phyloP scores from a whole-genome alignment of 1,284 basidiomycete genomes.

The Sporisorium scitamineum region DNA sequence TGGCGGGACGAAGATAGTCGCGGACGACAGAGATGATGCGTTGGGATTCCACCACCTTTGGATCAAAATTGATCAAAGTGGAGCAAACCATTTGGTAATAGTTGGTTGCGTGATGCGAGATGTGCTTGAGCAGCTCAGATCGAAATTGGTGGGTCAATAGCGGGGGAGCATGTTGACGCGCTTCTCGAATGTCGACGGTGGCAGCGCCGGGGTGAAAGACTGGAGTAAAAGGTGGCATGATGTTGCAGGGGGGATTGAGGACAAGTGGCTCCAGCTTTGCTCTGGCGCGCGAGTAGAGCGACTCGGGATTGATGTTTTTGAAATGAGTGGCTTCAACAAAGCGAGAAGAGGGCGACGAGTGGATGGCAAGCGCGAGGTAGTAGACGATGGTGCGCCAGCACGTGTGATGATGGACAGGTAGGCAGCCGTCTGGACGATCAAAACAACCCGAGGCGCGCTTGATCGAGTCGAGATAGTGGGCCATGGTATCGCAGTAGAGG shows the following conservation, averaged over 20 bases:
- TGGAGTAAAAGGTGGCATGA: background rate
- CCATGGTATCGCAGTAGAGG: slow-evolving; percentile 5
- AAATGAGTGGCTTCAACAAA: background rate
- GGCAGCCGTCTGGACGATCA: background rate
- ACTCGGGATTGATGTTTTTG: background rate
- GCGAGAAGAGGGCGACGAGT: background rate
- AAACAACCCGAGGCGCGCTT: background rate
- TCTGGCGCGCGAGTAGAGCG: background rate
- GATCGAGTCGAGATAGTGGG: background rate
- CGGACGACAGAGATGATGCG: background rate
- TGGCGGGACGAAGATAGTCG: background rate
- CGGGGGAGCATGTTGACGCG: background rate
- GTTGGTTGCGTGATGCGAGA: background rate
- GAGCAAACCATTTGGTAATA: background rate
- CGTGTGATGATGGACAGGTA: background rate
- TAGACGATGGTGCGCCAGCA: background rate
- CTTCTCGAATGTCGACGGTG: background rate
- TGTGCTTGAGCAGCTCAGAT: background rate
- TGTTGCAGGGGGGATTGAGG: background rate
- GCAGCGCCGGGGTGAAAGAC: background rate
- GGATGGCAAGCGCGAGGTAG: background rate
- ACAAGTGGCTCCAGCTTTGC: background rate
- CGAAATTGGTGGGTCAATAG: background rate
- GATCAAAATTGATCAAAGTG: background rate
- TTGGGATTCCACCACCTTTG: too few species aligned